These are phyloP conservation scores for Lactarius tabidus DNA, from an alignment of 768 basidiomycete genomes.

Conservation along the genomic window DNA sequence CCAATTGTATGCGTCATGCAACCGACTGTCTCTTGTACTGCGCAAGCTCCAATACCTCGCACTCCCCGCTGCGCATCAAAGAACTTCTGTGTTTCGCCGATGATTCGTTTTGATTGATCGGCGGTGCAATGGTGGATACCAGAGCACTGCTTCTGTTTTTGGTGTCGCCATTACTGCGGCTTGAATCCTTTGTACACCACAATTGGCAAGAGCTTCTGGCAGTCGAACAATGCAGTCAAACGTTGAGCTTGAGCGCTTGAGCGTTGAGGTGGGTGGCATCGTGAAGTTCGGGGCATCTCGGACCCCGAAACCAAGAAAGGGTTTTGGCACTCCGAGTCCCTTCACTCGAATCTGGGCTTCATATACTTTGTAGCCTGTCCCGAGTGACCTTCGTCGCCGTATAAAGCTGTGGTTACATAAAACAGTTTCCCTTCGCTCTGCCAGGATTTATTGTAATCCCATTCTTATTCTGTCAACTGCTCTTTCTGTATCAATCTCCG, in stretches of 20 bases:
- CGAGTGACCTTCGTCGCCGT: not conserved
- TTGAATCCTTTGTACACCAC: not conserved
- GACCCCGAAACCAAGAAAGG: not conserved
- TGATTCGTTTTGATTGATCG: not conserved
- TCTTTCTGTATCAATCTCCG: not conserved
- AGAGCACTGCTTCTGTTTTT: not conserved
- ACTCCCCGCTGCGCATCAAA: constrained; percentile 3
- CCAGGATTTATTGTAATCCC: not conserved
- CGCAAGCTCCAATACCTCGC: not conserved
- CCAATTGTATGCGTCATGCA: not conserved
- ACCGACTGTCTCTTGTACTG: not conserved
- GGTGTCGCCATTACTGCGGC: not conserved
- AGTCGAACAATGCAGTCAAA: not conserved
- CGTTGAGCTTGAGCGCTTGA: not conserved
- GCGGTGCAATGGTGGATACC: not conserved
- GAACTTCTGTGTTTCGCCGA: not conserved
- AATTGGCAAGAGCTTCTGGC: not conserved
- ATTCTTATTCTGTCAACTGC: not conserved
- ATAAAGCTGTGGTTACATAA: not conserved
- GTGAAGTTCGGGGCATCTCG: not conserved
- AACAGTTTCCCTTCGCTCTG: not conserved
- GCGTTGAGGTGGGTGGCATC: not conserved
- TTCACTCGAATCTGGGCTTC: not conserved
- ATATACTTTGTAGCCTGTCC: not conserved
- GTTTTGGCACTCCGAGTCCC: not conserved